Base-by-base conservation (phyloP, 345 rosid species). In the Camelina laxa region DNA sequence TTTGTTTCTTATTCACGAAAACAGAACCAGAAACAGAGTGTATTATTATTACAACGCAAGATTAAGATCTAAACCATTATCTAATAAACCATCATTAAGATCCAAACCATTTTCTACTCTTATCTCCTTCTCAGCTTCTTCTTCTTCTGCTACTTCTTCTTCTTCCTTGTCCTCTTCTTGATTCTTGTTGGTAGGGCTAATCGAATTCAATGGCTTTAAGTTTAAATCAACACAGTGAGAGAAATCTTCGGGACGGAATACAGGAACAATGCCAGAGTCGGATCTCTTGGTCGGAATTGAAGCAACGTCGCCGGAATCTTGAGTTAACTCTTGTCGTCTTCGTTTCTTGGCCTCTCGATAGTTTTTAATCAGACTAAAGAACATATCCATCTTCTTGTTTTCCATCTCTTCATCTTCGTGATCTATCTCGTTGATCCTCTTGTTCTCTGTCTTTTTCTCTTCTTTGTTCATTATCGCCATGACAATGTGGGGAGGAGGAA, bases 341-440 rank as follows among this genome's bases (percentile, higher is more conserved):
- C 78, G 74, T 73, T 73, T 78, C 65, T 11, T 73, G 0, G 74
- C 65, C 2, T 78, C 65, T 5, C 73, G 81, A 17, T 67, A 78
- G 78, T 67, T 73, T 60, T 12, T 72, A 2, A 78, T 78, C 1
- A 78, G 77, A 45, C 1, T 73, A 36, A 73, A 78, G 74, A 78
- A 78, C 65, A 78, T 60, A 11, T 78, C 81, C 49, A 78, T 66
- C 65, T 78, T 78, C 74, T 78, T 49, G 4, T 77, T 15, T 65
- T 76, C 79, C 31, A 35, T 2, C 44, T 77, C 80, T 13, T 70
- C 77, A 12, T 72, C 65, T 60, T 78, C 73, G 15, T 65, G 61
- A 20, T 78, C 21, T 24, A 47, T 48, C 63, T 58, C 56, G 70
- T 62, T 62, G 70, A 55, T 62, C 24, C 20, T 72, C 60, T 42